phyloP scores from a whole-genome alignment of 2,329 filamentous ascomycete species.

The Fusarium sulawesiense region DNA sequence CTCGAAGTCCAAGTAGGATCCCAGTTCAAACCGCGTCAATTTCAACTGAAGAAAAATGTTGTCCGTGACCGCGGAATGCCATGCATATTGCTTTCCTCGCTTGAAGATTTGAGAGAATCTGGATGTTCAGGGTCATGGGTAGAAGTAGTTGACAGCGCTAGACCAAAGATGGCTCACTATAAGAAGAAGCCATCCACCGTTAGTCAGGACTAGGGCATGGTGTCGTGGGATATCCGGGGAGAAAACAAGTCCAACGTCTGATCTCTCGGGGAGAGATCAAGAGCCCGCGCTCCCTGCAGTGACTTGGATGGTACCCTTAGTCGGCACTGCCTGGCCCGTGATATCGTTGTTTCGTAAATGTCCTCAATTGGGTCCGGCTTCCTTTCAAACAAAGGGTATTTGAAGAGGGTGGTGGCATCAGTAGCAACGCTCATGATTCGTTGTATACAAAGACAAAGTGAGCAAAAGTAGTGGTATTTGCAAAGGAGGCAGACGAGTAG shows the following conservation, averaged over 20 bases:
- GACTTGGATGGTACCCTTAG: constrained; percentile 12
- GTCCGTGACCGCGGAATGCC: constrained; percentile 30
- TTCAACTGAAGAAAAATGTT: neutral
- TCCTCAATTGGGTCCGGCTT: neutral
- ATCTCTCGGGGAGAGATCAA: constrained; percentile 17
- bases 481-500: constrained; percentile 11
- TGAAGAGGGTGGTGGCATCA: constrained; percentile 3
- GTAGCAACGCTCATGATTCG: constrained; percentile 9
- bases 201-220: constrained; percentile 17
- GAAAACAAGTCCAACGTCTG: constrained; percentile 37
- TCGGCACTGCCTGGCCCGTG: neutral
- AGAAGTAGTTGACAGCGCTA: constrained; percentile 7
- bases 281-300: constrained; percentile 35
- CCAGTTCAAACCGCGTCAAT: neutral
- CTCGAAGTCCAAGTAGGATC: neutral
- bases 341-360: constrained; percentile 4
- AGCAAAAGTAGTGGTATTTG: neutral
- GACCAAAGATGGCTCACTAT: constrained; percentile 10
- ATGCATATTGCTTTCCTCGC: constrained; percentile 7
- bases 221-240: constrained; percentile 34
- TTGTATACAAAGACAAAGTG: neutral
- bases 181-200: constrained; percentile 29
- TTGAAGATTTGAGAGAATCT: constrained; percentile 1
- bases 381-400: neutral
- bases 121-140: neutral